Evolutionary conservation across 2,329 filamentous ascomycete species (phyloP).

Genomic region (Alternaria sp.): DNA sequence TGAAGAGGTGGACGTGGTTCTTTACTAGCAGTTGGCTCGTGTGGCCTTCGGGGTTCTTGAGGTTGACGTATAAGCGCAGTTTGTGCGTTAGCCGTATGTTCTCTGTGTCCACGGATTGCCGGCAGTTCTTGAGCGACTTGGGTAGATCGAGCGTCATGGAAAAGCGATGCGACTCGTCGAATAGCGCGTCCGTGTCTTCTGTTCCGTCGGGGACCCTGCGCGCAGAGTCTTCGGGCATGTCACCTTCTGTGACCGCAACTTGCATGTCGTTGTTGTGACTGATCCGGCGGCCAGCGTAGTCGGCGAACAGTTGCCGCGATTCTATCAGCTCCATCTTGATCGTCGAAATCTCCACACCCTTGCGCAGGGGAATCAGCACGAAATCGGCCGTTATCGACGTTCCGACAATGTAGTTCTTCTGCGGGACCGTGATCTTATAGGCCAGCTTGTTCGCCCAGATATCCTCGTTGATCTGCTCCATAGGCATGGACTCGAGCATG

Average conservation of each 20-base stretch:
- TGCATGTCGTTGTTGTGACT: slow-evolving; percentile 40
- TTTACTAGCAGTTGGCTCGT: slow-evolving; percentile 92
- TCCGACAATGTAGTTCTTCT: slow-evolving; percentile 93
- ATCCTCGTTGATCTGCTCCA: slow-evolving; percentile 78
- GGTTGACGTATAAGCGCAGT: slow-evolving; percentile 85
- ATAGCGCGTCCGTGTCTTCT: slow-evolving; percentile 46
- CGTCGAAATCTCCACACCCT: slow-evolving; percentile 84
- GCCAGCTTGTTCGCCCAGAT: slow-evolving; percentile 98
- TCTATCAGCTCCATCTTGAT: slow-evolving; percentile 84
- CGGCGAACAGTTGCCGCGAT: slow-evolving; percentile 49
- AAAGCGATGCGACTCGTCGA: slow-evolving; percentile 67
- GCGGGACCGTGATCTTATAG: slow-evolving; percentile 91
- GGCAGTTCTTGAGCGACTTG: slow-evolving; percentile 78
- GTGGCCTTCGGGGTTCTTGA: slow-evolving; percentile 95
- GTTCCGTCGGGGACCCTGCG: slow-evolving; percentile 35
- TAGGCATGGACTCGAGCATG: slow-evolving; percentile 69
- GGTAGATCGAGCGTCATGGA: slow-evolving; percentile 71
- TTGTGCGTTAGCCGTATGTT: slow-evolving; percentile 94
- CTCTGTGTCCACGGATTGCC: slow-evolving; percentile 87
- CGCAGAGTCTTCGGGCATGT: slow-evolving; percentile 45
- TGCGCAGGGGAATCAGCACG: slow-evolving; percentile 84
- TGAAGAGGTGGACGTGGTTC: slow-evolving; percentile 89
- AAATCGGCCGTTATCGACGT: slow-evolving; percentile 85
- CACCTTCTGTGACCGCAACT: slow-evolving; percentile 41
- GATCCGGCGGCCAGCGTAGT: slow-evolving; percentile 50